Evolutionary conservation across 495 filamentous ascomycete species (phyloP).

Genomic region (Daldinia decipiens): DNA sequence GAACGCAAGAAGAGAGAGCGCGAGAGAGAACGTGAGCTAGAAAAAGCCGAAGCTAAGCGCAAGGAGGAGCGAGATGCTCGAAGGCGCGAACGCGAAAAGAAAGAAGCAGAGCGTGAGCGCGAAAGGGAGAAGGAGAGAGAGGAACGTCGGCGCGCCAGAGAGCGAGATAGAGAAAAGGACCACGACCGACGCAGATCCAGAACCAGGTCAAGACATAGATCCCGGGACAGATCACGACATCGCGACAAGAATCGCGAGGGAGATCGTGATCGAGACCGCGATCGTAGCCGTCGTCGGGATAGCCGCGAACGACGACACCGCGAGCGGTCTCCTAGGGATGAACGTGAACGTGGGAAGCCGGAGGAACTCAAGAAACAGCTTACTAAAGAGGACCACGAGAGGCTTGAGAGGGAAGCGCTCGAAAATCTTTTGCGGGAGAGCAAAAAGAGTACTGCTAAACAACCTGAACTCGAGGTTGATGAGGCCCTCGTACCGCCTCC

Average conservation of each 20-base stretch:
- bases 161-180: conserved; percentile 50
- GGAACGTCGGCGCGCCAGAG: conserved; percentile 58
- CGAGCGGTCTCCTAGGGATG: conserved; percentile 50
- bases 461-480: conserved; percentile 64
- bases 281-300: conserved; percentile 44
- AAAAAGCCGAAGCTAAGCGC: conserved; percentile 68
- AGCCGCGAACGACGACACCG: conserved; percentile 46
- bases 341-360: conserved; percentile 38
- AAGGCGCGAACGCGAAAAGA: conserved; percentile 65
- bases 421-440: conserved; percentile 65
- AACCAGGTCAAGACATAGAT: conserved; percentile 49
- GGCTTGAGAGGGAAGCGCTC: conserved; percentile 64
- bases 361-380: conserved; percentile 59
- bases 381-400: conserved; percentile 64
- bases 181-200: conserved; percentile 46
- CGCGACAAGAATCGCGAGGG: conserved; percentile 45
- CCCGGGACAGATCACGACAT: conserved; percentile 44
- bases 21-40: conserved; percentile 68
- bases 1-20: conserved; percentile 68
- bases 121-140: conserved; percentile 65
- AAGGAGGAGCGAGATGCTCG: conserved; percentile 65
- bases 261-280: conserved; percentile 48
- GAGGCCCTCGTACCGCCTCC: conserved; percentile 63
- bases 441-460: conserved; percentile 56
- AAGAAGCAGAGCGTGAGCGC: conserved; percentile 65